Conservation (phyloP, 257 asterid species). For the Coffea canephora region DNA sequence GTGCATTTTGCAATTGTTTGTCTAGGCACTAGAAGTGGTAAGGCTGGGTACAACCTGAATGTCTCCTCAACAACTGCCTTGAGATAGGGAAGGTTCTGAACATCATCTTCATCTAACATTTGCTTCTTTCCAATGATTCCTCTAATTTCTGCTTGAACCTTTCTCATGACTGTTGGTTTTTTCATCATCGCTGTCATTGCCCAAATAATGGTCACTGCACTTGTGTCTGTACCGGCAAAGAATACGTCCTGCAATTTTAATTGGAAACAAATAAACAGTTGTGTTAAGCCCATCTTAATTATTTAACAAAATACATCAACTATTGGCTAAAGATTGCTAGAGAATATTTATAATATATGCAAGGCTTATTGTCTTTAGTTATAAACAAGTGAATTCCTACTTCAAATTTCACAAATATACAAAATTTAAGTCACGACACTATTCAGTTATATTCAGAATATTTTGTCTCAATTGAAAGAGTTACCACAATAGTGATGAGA, state of each 20-base stretch:
- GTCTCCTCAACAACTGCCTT: not conserved
- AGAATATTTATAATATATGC: no score
- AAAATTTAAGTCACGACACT: no score
- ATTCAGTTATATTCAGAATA: no score
- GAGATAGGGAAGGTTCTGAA: not conserved
- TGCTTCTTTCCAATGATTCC: not conserved
- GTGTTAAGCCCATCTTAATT: no score
- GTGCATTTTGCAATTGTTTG: not conserved
- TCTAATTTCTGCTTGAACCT: not conserved
- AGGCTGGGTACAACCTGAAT: not conserved
- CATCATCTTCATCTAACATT: not conserved
- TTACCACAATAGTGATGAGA: no score
- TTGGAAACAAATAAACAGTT: not conserved
- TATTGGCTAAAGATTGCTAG: no score
- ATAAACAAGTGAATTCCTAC: no score
- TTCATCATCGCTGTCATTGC: constrained; percentile 7
- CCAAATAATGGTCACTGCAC: not conserved
- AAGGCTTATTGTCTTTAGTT: no score
- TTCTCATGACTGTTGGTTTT: not conserved
- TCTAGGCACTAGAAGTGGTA: not conserved
- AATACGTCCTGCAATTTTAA: not conserved
- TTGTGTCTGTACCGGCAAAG: not conserved
- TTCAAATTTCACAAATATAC: no score
- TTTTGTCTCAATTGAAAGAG: no score
- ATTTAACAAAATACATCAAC: no score